Evolutionary conservation across 2,329 filamentous ascomycete species (phyloP).

Genomic region (Trichoderma atrobrunneum): DNA sequence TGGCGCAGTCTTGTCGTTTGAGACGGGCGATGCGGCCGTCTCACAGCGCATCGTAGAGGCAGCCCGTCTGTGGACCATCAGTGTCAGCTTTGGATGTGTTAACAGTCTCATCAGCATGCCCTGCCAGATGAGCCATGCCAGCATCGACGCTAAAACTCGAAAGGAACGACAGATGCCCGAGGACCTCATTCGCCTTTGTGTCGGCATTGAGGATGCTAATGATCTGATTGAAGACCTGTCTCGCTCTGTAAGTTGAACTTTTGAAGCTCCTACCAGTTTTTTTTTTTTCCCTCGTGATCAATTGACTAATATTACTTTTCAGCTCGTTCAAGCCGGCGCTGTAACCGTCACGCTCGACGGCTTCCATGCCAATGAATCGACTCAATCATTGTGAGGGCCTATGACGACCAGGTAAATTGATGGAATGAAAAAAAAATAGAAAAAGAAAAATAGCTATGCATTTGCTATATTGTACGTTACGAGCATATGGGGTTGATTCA

Average conservation of each 20-base stretch:
- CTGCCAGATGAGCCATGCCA: slow-evolving; percentile 98
- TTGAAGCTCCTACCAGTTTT: background rate
- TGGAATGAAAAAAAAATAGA: background rate
- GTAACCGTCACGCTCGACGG: slow-evolving; percentile 82
- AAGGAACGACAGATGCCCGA: slow-evolving; percentile 89
- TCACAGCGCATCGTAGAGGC: slow-evolving; percentile 94
- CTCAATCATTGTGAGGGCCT: slow-evolving; percentile 28
- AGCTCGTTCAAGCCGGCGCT: slow-evolving; percentile 92
- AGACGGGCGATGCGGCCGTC: slow-evolving; percentile 80
- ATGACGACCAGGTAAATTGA: background rate
- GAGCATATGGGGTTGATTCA: background rate
- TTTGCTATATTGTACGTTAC: background rate
- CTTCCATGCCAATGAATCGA: slow-evolving; percentile 61
- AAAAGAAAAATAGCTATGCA: background rate
- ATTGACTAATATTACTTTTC: slow-evolving; percentile 25
- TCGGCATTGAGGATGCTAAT: slow-evolving; percentile 90
- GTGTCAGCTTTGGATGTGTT: slow-evolving; percentile 95
- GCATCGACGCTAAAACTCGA: slow-evolving; percentile 92
- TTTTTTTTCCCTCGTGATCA: background rate
- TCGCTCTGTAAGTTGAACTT: slow-evolving; percentile 68
- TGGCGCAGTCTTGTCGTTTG: slow-evolving; percentile 91
- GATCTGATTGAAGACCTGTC: slow-evolving; percentile 92
- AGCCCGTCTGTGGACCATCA: slow-evolving; percentile 88
- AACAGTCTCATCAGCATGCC: slow-evolving; percentile 99
- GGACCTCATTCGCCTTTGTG: slow-evolving; percentile 91